A percentile compares a stretch with the other conserved stretches of the same genome.
Evolutionary conservation across 2,329 filamentous ascomycete genomes (phyloP).

Genomic region (Rosellinia necatrix): DNA sequence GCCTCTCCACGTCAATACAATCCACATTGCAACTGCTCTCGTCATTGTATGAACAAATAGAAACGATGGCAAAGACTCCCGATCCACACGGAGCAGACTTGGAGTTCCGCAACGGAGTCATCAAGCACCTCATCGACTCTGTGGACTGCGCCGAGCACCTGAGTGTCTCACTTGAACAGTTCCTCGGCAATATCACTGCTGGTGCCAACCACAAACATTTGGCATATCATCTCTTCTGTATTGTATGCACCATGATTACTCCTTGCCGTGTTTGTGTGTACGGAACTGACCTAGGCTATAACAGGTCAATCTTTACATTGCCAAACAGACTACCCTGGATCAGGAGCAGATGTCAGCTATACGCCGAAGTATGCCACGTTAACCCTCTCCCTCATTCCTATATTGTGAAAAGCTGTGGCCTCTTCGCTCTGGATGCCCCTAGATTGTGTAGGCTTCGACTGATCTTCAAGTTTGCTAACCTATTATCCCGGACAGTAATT

Average conservation of each 20-base stretch:
- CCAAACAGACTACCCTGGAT: conserved; percentile 2
- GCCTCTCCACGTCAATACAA: no score
- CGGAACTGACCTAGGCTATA: neutral
- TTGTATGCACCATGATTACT: neutral
- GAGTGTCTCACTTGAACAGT: conserved; percentile 7
- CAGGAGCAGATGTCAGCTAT: conserved; percentile 12
- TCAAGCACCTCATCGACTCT: conserved; percentile 3
- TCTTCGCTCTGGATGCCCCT: neutral
- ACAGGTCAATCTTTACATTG: conserved; percentile 15
- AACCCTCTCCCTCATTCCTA: neutral
- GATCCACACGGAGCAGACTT: neutral
- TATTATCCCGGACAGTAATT: neutral
- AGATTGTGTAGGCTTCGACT: neutral
- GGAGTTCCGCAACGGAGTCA: conserved; percentile 9
- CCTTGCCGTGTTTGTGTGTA: neutral
- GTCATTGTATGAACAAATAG: neutral
- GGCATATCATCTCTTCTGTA: conserved; percentile 17
- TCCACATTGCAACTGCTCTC: no score
- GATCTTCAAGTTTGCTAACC: neutral
- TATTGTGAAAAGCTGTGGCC: neutral
- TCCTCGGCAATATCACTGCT: conserved; percentile 2
- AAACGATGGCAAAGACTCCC: neutral
- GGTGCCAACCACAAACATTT: conserved; percentile 9
- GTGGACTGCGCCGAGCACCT: neutral
- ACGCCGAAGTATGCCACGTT: conserved; percentile 6